A percentile compares a stretch with the other conserved stretches of the same genome.
Evolutionary conservation across 305 asterid genomes (phyloP).

Genomic region (Nicotiana rustica): DNA sequence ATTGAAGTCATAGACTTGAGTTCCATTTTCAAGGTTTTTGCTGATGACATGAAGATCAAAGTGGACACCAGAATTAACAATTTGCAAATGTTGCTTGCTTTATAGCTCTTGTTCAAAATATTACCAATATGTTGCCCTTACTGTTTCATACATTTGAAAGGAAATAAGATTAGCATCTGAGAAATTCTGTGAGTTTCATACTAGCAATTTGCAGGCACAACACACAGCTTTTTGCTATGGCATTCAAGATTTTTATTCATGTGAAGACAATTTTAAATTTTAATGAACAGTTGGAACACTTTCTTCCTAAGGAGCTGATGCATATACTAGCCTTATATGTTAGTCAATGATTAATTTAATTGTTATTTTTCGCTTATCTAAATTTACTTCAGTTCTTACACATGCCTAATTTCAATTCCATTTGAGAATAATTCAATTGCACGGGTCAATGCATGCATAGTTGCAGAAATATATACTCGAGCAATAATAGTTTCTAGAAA

Average conservation of each 20-base stretch:
- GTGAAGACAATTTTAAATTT: background rate
- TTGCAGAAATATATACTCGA: too few relatives aligned
- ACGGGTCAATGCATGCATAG: too few relatives aligned
- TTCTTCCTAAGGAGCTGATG: background rate
- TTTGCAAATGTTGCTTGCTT: background rate
- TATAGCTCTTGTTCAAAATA: background rate
- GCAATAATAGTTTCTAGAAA: too few relatives aligned
- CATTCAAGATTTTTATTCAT: background rate
- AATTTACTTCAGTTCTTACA: too few relatives aligned
- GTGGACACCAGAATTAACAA: background rate
- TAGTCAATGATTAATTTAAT: background rate
- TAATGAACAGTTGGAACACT: background rate
- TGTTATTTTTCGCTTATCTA: too few relatives aligned
- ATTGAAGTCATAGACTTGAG: conserved; percentile 23
- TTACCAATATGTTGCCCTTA: background rate
- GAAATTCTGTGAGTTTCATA: background rate
- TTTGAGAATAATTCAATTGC: too few relatives aligned
- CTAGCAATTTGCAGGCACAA: background rate
- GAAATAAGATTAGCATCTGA: conserved; percentile 7
- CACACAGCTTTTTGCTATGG: background rate
- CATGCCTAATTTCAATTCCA: too few relatives aligned
- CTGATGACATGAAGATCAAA: background rate
- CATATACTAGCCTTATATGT: background rate
- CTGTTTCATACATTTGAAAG: conserved; percentile 25
- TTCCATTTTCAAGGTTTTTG: background rate